Evolutionary conservation across 495 filamentous ascomycete species (phyloP).

Genomic region (Trichoderma erinaceum): DNA sequence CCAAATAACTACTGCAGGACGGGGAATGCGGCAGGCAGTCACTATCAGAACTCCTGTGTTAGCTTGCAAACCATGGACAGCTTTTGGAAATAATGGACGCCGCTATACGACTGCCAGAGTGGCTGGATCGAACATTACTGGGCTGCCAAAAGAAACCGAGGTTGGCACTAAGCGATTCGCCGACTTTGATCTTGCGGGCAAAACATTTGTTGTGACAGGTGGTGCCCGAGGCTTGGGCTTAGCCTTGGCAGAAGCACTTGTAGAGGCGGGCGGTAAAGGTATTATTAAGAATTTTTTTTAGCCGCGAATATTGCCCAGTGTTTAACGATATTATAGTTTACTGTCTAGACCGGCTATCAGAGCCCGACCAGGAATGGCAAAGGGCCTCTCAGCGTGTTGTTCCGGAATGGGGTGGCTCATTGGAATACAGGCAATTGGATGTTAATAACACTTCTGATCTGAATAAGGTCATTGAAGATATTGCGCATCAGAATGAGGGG

Average conservation of each 20-base stretch:
- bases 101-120: neutral
- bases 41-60: too few species aligned
- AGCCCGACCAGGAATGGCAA: slow-evolving; percentile 44
- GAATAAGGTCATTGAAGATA: slow-evolving; percentile 45
- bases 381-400: slow-evolving; percentile 43
- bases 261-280: slow-evolving; percentile 61
- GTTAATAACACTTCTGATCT: slow-evolving; percentile 54
- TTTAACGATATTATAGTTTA: slow-evolving; percentile 41
- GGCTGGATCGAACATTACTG: neutral
- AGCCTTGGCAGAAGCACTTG: slow-evolving; percentile 60
- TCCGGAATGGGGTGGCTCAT: slow-evolving; percentile 44
- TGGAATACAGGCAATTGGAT: slow-evolving; percentile 60
- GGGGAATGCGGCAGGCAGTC: too few species aligned
- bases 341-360: slow-evolving; percentile 52
- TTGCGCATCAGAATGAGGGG: slow-evolving; percentile 48
- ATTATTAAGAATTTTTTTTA: neutral
- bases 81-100: neutral
- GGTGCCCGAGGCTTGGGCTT: slow-evolving; percentile 59
- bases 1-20: too few species aligned
- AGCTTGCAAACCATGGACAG: too few species aligned
- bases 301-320: neutral
- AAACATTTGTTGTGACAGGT: slow-evolving; percentile 58
- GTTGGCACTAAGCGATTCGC: slow-evolving; percentile 27
- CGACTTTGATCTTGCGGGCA: slow-evolving; percentile 49
- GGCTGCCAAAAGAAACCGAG: slow-evolving; percentile 6